These are phyloP conservation scores for Colletotrichum tropicale DNA, from an alignment of 2,329 filamentous ascomycete genomes.

Conservation along the genomic window DNA sequence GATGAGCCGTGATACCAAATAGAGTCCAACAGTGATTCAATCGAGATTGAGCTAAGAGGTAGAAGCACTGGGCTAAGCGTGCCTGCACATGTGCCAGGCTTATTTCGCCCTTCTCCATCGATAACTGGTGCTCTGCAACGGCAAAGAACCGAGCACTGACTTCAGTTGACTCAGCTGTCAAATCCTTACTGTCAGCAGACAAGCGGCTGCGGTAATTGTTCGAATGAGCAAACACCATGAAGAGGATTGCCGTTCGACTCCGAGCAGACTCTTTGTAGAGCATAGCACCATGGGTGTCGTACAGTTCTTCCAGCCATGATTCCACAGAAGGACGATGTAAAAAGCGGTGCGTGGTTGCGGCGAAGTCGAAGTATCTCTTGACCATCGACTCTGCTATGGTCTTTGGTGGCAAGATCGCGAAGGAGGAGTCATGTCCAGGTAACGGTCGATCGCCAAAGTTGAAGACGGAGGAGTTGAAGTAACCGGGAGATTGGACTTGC, in stretches of 20 bases:
- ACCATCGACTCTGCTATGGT: conserved; percentile 40
- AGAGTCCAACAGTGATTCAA: conserved; percentile 52
- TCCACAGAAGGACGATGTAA: conserved; percentile 55
- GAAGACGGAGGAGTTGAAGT: conserved; percentile 46
- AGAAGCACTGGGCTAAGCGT: conserved; percentile 44
- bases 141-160: conserved; percentile 32
- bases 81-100: conserved; percentile 44
- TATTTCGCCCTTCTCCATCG: conserved; percentile 40
- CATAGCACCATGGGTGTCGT: conserved; percentile 34
- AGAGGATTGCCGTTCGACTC: conserved; percentile 45
- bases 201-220: conserved; percentile 39
- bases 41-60: conserved; percentile 45
- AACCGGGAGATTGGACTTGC: conserved; percentile 44
- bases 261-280: conserved; percentile 24
- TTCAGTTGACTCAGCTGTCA: conserved; percentile 15
- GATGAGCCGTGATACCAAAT: conserved; percentile 44
- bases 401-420: conserved; percentile 44
- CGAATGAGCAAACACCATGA: conserved; percentile 57
- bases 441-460: conserved; percentile 57
- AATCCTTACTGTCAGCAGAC: conserved; percentile 16
- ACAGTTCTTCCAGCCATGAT: conserved; percentile 47
- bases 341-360: conserved; percentile 60
- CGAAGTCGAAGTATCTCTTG: conserved; percentile 59
- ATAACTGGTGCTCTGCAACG: conserved; percentile 39
- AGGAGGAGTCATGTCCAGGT: conserved; percentile 36